Evolutionary conservation across 2,329 filamentous ascomycete species (phyloP).

Genomic region (Scedosporium aurantiacum): DNA sequence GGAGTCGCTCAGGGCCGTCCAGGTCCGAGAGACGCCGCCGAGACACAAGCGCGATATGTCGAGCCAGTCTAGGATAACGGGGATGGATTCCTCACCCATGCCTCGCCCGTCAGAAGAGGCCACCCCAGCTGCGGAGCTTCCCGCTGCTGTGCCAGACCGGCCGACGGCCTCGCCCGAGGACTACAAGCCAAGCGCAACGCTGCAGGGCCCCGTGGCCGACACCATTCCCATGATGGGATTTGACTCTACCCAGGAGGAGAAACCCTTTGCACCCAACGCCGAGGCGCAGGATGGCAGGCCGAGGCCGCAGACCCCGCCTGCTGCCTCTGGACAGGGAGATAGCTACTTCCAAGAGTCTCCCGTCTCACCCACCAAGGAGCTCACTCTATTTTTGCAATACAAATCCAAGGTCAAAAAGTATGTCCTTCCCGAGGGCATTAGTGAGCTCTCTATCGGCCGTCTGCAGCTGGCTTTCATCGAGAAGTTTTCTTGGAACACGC

Average conservation of each 20-base stretch:
- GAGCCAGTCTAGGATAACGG: slow-evolving; percentile 26
- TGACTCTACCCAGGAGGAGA: slow-evolving; percentile 19
- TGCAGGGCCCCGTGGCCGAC: slow-evolving; percentile 46
- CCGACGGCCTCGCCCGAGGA: slow-evolving; percentile 52
- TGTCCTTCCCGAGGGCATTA: slow-evolving; percentile 71
- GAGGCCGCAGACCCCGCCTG: slow-evolving; percentile 10
- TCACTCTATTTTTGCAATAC: slow-evolving; percentile 92
- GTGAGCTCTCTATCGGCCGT: slow-evolving; percentile 74
- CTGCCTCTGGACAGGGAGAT: slow-evolving; percentile 15
- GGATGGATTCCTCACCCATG: slow-evolving; percentile 5
- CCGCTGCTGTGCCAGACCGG: neutral
- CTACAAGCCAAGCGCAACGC: slow-evolving; percentile 48
- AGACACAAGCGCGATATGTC: slow-evolving; percentile 38
- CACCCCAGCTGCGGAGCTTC: slow-evolving; percentile 2
- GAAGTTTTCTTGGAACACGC: slow-evolving; percentile 98
- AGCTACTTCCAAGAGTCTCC: slow-evolving; percentile 52
- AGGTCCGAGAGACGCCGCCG: slow-evolving; percentile 37
- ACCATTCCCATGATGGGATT: slow-evolving; percentile 25
- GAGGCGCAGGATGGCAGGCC: slow-evolving; percentile 11
- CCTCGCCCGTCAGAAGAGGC: slow-evolving; percentile 9
- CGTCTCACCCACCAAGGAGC: slow-evolving; percentile 59
- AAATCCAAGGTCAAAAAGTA: slow-evolving; percentile 97
- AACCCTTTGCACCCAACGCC: slow-evolving; percentile 6
- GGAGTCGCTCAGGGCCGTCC: slow-evolving; percentile 67
- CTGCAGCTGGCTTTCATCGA: slow-evolving; percentile 95